These are phyloP conservation scores for Uronychia setigera DNA, from an alignment of 73 alveolate species.

Conservation along the genomic window DNA sequence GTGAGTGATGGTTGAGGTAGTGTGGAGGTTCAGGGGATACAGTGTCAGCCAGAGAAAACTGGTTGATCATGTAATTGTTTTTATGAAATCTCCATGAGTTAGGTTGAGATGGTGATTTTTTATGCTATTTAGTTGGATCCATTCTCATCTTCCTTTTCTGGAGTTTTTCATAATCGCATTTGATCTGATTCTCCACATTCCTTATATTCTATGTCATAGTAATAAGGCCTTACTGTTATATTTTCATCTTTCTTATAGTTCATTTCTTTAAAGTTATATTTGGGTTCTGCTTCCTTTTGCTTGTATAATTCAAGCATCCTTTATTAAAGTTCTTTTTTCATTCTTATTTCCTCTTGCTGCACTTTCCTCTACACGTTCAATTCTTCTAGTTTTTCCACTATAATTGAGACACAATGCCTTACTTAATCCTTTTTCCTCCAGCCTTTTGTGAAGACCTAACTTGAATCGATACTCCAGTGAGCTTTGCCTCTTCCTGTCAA, in stretches of 20 bases:
- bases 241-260: not conserved
- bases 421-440: not conserved
- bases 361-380: not conserved
- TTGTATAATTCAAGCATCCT: not conserved
- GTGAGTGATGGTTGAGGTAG: slow-evolving; percentile 4
- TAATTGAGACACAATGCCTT: not conserved
- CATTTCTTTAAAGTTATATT: too few species aligned
- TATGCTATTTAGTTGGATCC: not conserved
- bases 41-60: not conserved
- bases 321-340: not conserved
- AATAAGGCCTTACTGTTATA: not conserved
- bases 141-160: not conserved
- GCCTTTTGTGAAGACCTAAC: not conserved
- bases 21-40: not conserved
- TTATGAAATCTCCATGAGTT: not conserved
- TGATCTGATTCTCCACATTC: not conserved
- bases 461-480: not conserved
- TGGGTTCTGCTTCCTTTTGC: not conserved
- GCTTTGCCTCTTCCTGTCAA: not conserved
- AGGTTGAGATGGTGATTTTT: not conserved
- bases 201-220: not conserved
- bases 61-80: not conserved
- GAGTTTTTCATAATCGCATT: not conserved
- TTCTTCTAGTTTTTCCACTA: not conserved
- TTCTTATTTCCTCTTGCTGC: not conserved